A percentile compares a stretch with the other conserved stretches of the same genome.
These are phyloP conservation scores for Darksidea phi DNA, from an alignment of 495 filamentous ascomycete genomes.

Conservation along the genomic window DNA sequence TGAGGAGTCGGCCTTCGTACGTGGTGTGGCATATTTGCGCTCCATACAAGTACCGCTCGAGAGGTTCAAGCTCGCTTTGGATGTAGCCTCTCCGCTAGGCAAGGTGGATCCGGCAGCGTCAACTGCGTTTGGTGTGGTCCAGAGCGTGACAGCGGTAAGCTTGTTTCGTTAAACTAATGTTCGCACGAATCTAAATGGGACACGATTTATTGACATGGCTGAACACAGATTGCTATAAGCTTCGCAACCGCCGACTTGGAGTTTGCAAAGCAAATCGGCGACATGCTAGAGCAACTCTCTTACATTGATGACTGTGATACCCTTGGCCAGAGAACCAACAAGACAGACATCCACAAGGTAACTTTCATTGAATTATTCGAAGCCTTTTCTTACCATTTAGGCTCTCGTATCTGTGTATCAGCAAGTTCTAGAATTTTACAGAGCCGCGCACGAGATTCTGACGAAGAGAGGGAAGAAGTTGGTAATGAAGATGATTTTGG, in stretches of 20 bases:
- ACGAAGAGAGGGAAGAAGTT: constrained; percentile 6
- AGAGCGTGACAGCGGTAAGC: constrained; percentile 13
- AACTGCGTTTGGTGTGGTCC: constrained; percentile 10
- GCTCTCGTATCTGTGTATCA: constrained; percentile 17
- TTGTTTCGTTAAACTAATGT: background rate
- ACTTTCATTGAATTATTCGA: constrained; percentile 1
- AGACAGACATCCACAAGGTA: constrained; percentile 14
- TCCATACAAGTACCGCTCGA: constrained; percentile 19
- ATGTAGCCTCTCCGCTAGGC: constrained; percentile 6
- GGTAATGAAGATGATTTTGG: constrained; percentile 16
- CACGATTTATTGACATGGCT: background rate
- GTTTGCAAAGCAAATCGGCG: constrained; percentile 17
- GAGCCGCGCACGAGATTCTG: constrained; percentile 13
- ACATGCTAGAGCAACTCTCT: constrained; percentile 14
- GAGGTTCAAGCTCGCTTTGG: constrained; percentile 14
- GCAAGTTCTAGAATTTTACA: constrained; percentile 16
- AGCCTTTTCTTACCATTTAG: background rate
- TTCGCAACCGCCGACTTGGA: constrained; percentile 15
- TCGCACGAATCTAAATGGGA: background rate
- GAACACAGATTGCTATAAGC: constrained; percentile 17
- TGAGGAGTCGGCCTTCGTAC: constrained; percentile 7
- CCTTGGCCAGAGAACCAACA: constrained; percentile 11
- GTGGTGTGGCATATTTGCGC: constrained; percentile 15
- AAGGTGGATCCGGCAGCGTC: background rate
- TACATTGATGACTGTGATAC: constrained; percentile 20